A percentile compares a stretch with the other conserved stretches of the same genome.
phyloP scores from a whole-genome alignment of 305 asterid genomes.

The Fraxinus dipetala region DNA sequence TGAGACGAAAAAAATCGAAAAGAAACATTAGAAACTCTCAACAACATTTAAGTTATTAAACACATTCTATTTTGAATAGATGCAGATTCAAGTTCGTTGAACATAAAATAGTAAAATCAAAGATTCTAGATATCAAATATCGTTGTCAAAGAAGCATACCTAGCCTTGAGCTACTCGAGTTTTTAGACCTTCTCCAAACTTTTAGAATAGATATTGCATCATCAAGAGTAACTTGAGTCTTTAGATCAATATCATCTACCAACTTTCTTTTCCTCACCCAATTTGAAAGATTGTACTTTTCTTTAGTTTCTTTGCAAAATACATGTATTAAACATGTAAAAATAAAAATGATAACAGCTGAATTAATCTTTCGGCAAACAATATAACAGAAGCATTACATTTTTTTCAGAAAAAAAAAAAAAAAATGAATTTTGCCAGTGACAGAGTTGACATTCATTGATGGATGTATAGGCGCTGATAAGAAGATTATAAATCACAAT shows the following conservation, averaged over 20 bases:
- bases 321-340: neutral
- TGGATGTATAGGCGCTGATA: no score
- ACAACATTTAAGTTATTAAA: neutral
- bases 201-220: slow-evolving; percentile 57
- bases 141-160: slow-evolving; percentile 43
- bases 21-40: neutral
- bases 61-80: neutral
- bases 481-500: no score
- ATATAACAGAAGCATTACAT: neutral
- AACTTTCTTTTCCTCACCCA: slow-evolving; percentile 73
- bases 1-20: neutral
- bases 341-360: neutral
- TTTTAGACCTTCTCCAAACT: slow-evolving; percentile 58
- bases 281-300: slow-evolving; percentile 18
- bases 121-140: neutral
- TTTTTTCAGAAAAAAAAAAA: neutral
- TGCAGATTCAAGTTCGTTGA: neutral
- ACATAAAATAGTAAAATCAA: neutral
- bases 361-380: neutral
- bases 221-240: slow-evolving; percentile 59
- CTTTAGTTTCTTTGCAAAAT: slow-evolving; percentile 25
- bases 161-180: slow-evolving; percentile 51
- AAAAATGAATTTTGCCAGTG: slow-evolving; percentile 32
- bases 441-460: no score
- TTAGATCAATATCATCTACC: slow-evolving; percentile 61